Percentiles rank a stretch among this genome's conserved stretches.
Evolutionary conservation across 2,329 filamentous ascomycete species (phyloP).

Genomic region (Cytospora piceae): DNA sequence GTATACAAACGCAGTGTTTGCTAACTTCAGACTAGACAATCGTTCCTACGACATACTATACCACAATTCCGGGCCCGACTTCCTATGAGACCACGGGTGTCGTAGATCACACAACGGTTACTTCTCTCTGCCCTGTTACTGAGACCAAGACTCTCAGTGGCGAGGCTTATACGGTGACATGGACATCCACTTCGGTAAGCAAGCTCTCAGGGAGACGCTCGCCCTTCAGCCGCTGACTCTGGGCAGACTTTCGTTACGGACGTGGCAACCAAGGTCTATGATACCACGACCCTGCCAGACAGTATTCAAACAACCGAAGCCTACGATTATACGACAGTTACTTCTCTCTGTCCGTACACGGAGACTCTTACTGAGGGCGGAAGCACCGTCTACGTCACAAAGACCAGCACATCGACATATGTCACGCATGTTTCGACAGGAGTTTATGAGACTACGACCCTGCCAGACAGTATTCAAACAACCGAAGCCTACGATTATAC

Average conservation of each 20-base stretch:
- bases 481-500: constrained; percentile 1
- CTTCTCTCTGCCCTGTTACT: constrained; percentile 50
- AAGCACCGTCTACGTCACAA: background rate
- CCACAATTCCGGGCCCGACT: constrained; percentile 40
- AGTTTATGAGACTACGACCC: constrained; percentile 34
- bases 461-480: constrained; percentile 14
- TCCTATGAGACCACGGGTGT: constrained; percentile 43
- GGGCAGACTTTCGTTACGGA: constrained; percentile 35
- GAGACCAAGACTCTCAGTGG: constrained; percentile 50
- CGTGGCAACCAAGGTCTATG: constrained; percentile 33
- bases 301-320: constrained; percentile 1
- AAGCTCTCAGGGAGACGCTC: background rate
- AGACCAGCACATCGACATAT: background rate
- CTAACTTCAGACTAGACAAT: constrained; percentile 37
- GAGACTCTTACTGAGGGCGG: constrained; percentile 33
- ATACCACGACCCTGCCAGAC: constrained; percentile 29
- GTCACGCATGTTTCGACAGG: constrained; percentile 34
- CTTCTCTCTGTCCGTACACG: constrained; percentile 5
- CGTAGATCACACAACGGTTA: constrained; percentile 48
- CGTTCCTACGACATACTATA: constrained; percentile 38
- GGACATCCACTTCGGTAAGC: constrained; percentile 44
- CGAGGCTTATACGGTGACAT: constrained; percentile 44
- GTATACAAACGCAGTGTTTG: constrained; percentile 33
- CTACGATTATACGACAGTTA: constrained; percentile 5
- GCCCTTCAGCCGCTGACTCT: constrained; percentile 38